Evolutionary conservation across 768 basidiomycete genomes (phyloP).

Genomic region (Auricularia heimuer): DNA sequence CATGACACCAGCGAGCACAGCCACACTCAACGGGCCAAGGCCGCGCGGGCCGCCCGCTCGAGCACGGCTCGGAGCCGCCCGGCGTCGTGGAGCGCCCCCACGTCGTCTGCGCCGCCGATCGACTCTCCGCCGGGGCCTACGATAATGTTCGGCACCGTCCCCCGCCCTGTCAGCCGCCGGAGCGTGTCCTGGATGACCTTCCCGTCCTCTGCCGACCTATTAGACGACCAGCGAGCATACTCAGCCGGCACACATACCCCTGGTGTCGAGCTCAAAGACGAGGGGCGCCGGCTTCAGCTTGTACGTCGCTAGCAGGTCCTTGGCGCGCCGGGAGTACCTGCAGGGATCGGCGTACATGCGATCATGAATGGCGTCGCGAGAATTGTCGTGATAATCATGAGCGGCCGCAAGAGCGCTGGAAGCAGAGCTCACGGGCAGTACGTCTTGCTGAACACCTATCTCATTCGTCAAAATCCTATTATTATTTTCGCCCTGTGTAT

Average conservation of each 20-base stretch:
- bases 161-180: slow-evolving; percentile 50
- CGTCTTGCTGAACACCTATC: slow-evolving; percentile 30
- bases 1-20: too few species aligned
- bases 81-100: slow-evolving; percentile 35
- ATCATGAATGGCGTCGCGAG: not conserved
- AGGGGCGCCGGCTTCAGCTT: slow-evolving; percentile 53
- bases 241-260: slow-evolving; percentile 33
- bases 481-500: not conserved
- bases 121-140: slow-evolving; percentile 43
- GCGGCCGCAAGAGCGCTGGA: not conserved
- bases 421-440: slow-evolving; percentile 59
- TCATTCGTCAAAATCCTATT: too few species aligned
- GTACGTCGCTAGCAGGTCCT: slow-evolving; percentile 51
- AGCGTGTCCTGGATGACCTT: slow-evolving; percentile 55
- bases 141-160: slow-evolving; percentile 70
- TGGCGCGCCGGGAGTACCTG: slow-evolving; percentile 53
- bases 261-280: slow-evolving; percentile 65
- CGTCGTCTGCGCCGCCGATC: slow-evolving; percentile 18
- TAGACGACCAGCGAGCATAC: not conserved
- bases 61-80: slow-evolving; percentile 36
- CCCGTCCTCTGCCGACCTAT: slow-evolving; percentile 40
- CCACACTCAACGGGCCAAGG: too few species aligned
- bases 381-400: not conserved
- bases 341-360: not conserved
- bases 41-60: slow-evolving; percentile 34